Percentiles rank a stretch among this genome's conserved stretches.
Evolutionary conservation across 2,329 filamentous ascomycete species (phyloP).

Genomic region (Pezicula rhizophila): DNA sequence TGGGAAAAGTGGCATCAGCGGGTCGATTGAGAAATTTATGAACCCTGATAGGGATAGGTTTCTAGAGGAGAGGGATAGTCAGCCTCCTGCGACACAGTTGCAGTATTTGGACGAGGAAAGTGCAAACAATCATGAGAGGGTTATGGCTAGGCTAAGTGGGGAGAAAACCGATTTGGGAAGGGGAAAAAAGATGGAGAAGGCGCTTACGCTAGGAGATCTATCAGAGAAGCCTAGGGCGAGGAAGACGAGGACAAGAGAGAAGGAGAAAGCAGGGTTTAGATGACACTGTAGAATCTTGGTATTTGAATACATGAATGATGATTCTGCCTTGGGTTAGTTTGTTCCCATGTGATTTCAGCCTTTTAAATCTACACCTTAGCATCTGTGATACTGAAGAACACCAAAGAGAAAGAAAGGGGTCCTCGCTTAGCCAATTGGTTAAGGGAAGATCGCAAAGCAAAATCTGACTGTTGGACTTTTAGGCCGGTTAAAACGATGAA

Average conservation of each 20-base stretch:
- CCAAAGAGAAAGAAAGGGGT: no score
- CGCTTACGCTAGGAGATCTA: conserved; percentile 14
- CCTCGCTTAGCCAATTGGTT: no score
- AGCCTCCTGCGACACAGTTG: conserved; percentile 23
- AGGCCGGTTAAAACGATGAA: no score
- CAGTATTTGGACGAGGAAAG: conserved; percentile 27
- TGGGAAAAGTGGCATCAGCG: conserved; percentile 10
- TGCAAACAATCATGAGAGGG: conserved; percentile 19
- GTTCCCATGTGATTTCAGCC: no score
- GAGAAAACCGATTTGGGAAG: conserved; percentile 16
- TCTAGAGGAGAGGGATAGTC: conserved; percentile 10
- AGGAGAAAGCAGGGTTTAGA: background rate
- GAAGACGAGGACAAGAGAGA: background rate
- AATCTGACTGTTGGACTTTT: no score
- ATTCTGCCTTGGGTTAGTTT: no score
- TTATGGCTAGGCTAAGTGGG: conserved; percentile 26
- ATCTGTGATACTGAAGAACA: no score
- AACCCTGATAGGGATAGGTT: conserved; percentile 11
- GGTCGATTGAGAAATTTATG: conserved; percentile 18
- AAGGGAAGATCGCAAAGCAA: no score
- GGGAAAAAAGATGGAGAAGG: conserved; percentile 11
- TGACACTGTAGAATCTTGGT: no score
- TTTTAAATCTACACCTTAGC: no score
- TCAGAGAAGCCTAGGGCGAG: background rate
- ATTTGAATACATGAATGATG: no score